These are phyloP conservation scores for Coprinopsis strossmayeri DNA, from an alignment of 768 basidiomycete species.

Conservation along the genomic window DNA sequence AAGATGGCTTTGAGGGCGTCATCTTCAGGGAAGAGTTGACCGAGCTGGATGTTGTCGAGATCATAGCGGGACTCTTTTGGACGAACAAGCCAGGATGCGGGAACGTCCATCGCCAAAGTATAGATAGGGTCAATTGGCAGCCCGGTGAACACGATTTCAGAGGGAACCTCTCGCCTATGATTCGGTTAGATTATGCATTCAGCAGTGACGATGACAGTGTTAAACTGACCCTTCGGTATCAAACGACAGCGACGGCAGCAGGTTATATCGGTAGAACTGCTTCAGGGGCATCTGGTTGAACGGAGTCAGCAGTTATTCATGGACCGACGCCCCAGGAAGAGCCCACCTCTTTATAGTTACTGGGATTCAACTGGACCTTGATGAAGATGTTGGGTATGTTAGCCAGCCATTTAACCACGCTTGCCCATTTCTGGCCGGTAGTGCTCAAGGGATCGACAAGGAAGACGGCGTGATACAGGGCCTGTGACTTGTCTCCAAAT, in stretches of 20 bases:
- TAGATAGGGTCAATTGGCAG: conserved; percentile 86
- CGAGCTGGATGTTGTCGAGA: conserved; percentile 91
- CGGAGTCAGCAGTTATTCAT: neutral
- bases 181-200: neutral
- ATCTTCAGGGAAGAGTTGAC: conserved; percentile 52
- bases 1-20: conserved; percentile 72
- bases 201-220: neutral
- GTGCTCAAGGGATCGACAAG: conserved; percentile 85
- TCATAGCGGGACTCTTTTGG: conserved; percentile 87
- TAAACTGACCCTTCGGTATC: conserved; percentile 60
- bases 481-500: conserved; percentile 60
- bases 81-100: conserved; percentile 87
- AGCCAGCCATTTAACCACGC: conserved; percentile 68
- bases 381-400: conserved; percentile 60
- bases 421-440: conserved; percentile 79
- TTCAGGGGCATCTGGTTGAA: conserved; percentile 75
- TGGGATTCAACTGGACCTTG: conserved; percentile 77
- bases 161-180: conserved; percentile 48
- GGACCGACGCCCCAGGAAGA: neutral
- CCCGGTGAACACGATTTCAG: conserved; percentile 56
- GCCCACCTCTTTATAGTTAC: conserved; percentile 55
- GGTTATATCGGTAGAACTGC: conserved; percentile 82
- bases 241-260: conserved; percentile 52
- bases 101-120: conserved; percentile 90
- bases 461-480: conserved; percentile 63